These are phyloP conservation scores for Chaetomiaceae sp. DNA, from an alignment of 2,329 filamentous ascomycete genomes.

Conservation along the genomic window DNA sequence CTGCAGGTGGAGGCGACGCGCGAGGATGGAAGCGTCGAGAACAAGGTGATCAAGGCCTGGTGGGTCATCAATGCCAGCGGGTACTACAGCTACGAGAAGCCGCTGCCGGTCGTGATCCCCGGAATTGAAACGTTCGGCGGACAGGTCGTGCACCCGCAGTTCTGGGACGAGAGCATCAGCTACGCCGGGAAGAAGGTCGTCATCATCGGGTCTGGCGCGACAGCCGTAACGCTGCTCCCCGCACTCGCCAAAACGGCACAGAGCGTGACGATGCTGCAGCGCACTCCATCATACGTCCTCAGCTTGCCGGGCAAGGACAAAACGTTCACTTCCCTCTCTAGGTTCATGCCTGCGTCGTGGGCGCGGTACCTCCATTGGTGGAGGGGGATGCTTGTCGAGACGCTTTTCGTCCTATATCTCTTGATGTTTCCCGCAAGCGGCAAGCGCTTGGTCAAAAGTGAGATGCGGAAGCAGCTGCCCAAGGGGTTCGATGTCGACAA, in stretches of 20 bases:
- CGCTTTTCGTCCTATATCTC: slow-evolving; percentile 48
- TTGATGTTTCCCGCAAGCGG: slow-evolving; percentile 48
- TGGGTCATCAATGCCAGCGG: slow-evolving; percentile 57
- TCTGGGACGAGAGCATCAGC: slow-evolving; percentile 68
- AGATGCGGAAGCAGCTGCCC: slow-evolving; percentile 50
- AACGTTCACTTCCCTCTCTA: slow-evolving; percentile 36
- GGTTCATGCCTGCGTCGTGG: slow-evolving; percentile 45
- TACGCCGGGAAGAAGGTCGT: slow-evolving; percentile 64
- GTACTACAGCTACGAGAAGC: slow-evolving; percentile 69
- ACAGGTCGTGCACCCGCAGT: slow-evolving; percentile 63
- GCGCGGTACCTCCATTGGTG: slow-evolving; percentile 46
- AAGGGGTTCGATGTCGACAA: slow-evolving; percentile 49
- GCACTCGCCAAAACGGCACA: slow-evolving; percentile 59
- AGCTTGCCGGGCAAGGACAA: slow-evolving; percentile 43
- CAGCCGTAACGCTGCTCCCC: slow-evolving; percentile 72
- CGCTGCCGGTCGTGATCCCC: slow-evolving; percentile 58
- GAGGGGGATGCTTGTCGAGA: slow-evolving; percentile 44
- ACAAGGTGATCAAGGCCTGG: slow-evolving; percentile 42
- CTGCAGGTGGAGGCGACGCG: slow-evolving; percentile 41
- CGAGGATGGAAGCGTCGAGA: slow-evolving; percentile 35
- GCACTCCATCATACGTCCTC: slow-evolving; percentile 68
- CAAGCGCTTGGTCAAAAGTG: slow-evolving; percentile 42
- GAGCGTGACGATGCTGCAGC: slow-evolving; percentile 74
- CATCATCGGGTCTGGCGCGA: slow-evolving; percentile 74
- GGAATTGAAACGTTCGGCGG: slow-evolving; percentile 65